Evolutionary conservation across 1,284 basidiomycete genomes (phyloP).

Genomic region (Ceratobasidium theobromae): DNA sequence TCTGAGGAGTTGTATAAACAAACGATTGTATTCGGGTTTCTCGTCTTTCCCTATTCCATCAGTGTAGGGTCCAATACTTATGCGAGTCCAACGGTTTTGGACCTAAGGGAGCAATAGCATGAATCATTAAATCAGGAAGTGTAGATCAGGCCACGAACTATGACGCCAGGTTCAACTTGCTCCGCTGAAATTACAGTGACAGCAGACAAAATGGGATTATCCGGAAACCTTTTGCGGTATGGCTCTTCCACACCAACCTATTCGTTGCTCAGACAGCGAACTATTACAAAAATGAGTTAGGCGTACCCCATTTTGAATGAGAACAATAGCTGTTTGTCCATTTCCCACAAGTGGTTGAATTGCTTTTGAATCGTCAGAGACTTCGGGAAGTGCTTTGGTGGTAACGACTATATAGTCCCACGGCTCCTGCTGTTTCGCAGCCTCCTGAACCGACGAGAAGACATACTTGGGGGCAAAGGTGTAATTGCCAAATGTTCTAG

Average conservation of each 20-base stretch:
- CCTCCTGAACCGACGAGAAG: conserved; percentile 42
- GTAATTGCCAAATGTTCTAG: conserved; percentile 46
- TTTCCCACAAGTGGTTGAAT: conserved; percentile 41
- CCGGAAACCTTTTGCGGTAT: conserved; percentile 42
- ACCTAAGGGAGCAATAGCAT: conserved; percentile 4
- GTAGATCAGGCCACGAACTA: conserved; percentile 32
- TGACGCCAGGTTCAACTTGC: conserved; percentile 43
- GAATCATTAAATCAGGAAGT: neutral
- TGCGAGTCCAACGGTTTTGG: conserved; percentile 49
- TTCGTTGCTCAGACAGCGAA: neutral
- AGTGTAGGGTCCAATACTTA: conserved; percentile 46
- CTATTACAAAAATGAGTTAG: neutral
- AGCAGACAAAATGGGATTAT: conserved; percentile 44
- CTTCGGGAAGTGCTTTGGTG: conserved; percentile 47
- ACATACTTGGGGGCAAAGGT: conserved; percentile 44
- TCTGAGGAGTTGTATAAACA: conserved; percentile 42
- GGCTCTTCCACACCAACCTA: conserved; percentile 46
- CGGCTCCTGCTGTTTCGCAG: conserved; percentile 35
- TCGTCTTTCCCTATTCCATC: conserved; percentile 35
- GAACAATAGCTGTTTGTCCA: conserved; percentile 41
- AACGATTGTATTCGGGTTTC: conserved; percentile 12
- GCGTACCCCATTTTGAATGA: conserved; percentile 47
- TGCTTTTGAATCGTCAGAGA: conserved; percentile 44
- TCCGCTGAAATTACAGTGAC: conserved; percentile 48
- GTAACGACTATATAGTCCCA: conserved; percentile 49